A percentile compares a stretch with the other conserved stretches of the same genome.
phyloP scores from a whole-genome alignment of 1,139 yeast genomes.

The Debaryomyces fabryi region DNA sequence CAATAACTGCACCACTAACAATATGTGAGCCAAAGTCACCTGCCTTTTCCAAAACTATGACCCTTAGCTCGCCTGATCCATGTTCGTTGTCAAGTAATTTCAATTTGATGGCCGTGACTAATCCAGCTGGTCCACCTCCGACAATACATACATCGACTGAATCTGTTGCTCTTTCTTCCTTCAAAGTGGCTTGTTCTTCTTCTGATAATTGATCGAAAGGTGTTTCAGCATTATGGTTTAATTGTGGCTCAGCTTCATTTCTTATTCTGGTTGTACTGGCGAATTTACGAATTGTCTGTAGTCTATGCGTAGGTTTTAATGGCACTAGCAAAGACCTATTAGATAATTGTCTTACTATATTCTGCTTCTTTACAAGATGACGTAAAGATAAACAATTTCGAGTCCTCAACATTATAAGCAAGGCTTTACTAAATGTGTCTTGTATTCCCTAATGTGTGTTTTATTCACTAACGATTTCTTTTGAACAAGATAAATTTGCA shows the following conservation, averaged over 20 bases:
- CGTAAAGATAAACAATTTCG: not conserved
- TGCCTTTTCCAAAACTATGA: conserved; percentile 88
- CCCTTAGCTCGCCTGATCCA: conserved; percentile 72
- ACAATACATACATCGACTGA: conserved; percentile 92
- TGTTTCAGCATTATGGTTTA: conserved; percentile 7
- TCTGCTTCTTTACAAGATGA: not conserved
- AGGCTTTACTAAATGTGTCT: not conserved
- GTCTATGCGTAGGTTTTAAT: not conserved
- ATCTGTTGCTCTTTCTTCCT: conserved; percentile 75
- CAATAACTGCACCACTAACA: conserved; percentile 91
- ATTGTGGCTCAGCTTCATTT: not conserved
- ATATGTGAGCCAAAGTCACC: conserved; percentile 91
- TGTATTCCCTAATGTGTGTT: not conserved
- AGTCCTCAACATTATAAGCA: conserved; percentile 1
- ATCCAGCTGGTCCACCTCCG: conserved; percentile 98
- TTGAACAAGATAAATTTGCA: not conserved
- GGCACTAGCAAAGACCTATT: not conserved
- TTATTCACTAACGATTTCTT: not conserved
- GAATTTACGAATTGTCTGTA: not conserved
- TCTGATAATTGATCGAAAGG: conserved; percentile 21
- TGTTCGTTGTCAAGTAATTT: conserved; percentile 79
- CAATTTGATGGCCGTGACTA: conserved; percentile 87
- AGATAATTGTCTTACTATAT: not conserved
- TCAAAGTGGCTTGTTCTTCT: conserved; percentile 49
- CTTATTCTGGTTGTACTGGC: not conserved